Conservation (phyloP, 306 rosid genomes). For the Argentina anserina region DNA sequence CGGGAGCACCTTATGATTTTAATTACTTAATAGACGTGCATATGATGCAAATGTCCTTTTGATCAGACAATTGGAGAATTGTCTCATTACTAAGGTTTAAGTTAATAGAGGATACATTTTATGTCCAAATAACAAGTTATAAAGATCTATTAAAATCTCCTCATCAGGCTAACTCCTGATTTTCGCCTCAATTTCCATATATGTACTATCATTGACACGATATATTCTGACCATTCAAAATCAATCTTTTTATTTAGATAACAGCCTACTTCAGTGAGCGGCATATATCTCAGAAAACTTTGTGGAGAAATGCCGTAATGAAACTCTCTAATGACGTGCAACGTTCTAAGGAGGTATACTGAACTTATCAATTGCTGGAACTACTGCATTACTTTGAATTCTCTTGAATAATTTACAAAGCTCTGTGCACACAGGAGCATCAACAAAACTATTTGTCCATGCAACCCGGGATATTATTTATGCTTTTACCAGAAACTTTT, state of each 20-base stretch:
- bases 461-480: not conserved
- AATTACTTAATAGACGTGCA: not conserved
- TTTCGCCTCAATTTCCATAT: not conserved
- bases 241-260: conserved; percentile 40
- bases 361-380: not conserved
- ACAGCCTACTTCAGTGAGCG: conserved; percentile 65
- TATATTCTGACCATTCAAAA: not conserved
- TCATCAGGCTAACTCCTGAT: not conserved
- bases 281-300: conserved; percentile 69
- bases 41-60: not conserved
- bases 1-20: not conserved
- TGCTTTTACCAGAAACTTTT: not conserved
- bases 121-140: not conserved
- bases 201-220: not conserved
- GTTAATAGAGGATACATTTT: not conserved
- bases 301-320: conserved; percentile 66
- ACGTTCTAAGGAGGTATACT: conserved; percentile 51
- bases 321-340: conserved; percentile 49
- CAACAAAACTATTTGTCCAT: not conserved
- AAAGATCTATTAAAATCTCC: no score
- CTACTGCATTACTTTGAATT: not conserved
- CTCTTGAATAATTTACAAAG: not conserved
- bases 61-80: not conserved
- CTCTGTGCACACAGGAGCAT: not conserved
- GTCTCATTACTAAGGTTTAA: not conserved